These are phyloP conservation scores for Pleoardoris graminearum DNA, from an alignment of 2,329 filamentous ascomycete genomes.

Conservation along the genomic window DNA sequence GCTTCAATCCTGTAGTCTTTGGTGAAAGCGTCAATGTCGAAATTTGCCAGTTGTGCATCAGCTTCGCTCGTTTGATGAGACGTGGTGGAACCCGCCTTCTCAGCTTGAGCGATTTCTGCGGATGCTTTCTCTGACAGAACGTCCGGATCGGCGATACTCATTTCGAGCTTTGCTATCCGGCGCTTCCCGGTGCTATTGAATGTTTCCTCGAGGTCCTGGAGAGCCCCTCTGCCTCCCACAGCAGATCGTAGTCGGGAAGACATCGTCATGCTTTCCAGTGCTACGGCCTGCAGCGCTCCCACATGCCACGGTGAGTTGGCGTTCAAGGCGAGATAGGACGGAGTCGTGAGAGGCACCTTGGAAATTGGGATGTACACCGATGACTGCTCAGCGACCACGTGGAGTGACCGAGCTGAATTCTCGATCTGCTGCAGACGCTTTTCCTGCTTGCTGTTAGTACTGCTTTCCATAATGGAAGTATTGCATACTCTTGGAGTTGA, in stretches of 20 bases:
- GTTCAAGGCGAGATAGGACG: conserved; percentile 64
- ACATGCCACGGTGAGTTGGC: conserved; percentile 74
- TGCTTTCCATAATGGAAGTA: background rate
- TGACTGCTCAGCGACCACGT: conserved; percentile 68
- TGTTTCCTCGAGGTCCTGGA: conserved; percentile 66
- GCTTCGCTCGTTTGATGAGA: conserved; percentile 22
- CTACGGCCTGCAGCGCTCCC: conserved; percentile 74
- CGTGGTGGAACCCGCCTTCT: conserved; percentile 32
- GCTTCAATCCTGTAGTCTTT: conserved; percentile 32
- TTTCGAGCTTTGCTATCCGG: conserved; percentile 73
- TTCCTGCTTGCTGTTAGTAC: conserved; percentile 50
- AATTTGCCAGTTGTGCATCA: conserved; percentile 23
- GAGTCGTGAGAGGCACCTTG: conserved; percentile 61
- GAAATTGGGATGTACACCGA: conserved; percentile 76
- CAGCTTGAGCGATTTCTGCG: conserved; percentile 27
- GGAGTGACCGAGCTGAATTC: conserved; percentile 75
- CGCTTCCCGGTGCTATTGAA: conserved; percentile 79
- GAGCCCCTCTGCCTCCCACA: conserved; percentile 51
- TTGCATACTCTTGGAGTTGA: conserved; percentile 48
- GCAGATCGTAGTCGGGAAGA: conserved; percentile 67
- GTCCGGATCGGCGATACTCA: conserved; percentile 59
- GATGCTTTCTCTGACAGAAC: conserved; percentile 30
- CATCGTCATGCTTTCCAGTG: conserved; percentile 77
- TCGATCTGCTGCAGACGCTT: conserved; percentile 66
- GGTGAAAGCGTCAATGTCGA: conserved; percentile 41